These are phyloP conservation scores for Strobilomyces confusus DNA, from an alignment of 768 basidiomycete species.

Conservation along the genomic window DNA sequence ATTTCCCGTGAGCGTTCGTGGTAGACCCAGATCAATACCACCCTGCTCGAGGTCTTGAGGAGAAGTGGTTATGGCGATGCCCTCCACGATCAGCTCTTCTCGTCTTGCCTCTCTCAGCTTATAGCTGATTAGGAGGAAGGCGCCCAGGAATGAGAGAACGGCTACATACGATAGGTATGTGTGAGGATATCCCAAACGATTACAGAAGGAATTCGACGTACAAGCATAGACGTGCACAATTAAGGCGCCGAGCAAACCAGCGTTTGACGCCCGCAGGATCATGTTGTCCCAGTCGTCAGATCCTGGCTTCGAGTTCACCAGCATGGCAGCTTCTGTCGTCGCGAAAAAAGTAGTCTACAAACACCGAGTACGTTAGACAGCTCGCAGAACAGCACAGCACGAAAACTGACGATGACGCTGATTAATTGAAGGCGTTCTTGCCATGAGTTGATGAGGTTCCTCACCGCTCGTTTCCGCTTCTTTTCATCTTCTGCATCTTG, in stretches of 20 bases:
- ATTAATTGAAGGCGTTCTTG: conserved; percentile 60
- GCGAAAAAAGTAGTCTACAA: conserved; percentile 60
- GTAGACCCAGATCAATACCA: neutral
- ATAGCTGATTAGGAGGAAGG: conserved; percentile 56
- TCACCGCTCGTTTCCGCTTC: conserved; percentile 41
- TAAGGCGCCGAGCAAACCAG: conserved; percentile 47
- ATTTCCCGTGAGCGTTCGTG: neutral
- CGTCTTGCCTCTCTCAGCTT: conserved; percentile 49
- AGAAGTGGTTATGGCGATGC: conserved; percentile 17
- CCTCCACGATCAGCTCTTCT: conserved; percentile 40
- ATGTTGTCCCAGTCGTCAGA: conserved; percentile 6
- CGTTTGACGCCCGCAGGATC: conserved; percentile 36
- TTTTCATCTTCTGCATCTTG: conserved; percentile 47
- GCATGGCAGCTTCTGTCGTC: conserved; percentile 50
- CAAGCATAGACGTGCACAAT: conserved; percentile 52
- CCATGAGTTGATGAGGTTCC: conserved; percentile 54
- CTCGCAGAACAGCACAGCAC: neutral
- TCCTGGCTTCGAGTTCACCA: conserved; percentile 40
- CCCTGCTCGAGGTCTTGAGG: conserved; percentile 18
- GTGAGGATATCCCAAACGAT: conserved; percentile 2
- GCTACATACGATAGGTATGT: conserved; percentile 18
- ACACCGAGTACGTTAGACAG: neutral
- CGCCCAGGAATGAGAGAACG: conserved; percentile 48
- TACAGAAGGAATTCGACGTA: conserved; percentile 20
- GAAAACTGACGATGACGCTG: conserved; percentile 48